Evolutionary conservation across 139 green algal genomes (phyloP).

Genomic region (Volvox africanus): DNA sequence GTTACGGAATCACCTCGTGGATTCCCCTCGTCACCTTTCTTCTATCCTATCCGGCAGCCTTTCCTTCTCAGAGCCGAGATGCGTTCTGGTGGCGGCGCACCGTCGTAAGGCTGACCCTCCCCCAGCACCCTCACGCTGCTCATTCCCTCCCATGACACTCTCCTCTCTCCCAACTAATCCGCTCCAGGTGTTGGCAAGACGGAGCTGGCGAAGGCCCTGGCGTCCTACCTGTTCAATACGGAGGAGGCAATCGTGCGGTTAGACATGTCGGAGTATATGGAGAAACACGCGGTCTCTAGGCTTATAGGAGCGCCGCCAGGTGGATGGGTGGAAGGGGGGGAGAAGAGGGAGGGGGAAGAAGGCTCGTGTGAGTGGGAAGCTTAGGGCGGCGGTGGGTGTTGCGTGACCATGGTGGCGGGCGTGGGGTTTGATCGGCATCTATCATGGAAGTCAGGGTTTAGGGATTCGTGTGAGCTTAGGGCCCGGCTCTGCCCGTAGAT

Average conservation of each 20-base stretch:
- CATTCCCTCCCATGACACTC: too few relatives aligned
- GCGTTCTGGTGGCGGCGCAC: too few relatives aligned
- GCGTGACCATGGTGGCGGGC: not conserved
- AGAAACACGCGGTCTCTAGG: slow-evolving; percentile 91
- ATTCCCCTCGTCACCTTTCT: too few relatives aligned
- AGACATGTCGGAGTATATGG: slow-evolving; percentile 91
- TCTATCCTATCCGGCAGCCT: too few relatives aligned
- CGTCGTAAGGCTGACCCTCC: too few relatives aligned
- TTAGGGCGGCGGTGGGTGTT: not conserved
- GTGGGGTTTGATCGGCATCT: too few relatives aligned
- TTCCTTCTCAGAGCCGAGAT: too few relatives aligned
- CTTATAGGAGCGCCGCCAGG: slow-evolving; percentile 94
- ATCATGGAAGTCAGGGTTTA: too few relatives aligned
- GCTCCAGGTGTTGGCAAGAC: slow-evolving; percentile 95
- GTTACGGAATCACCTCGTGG: too few relatives aligned
- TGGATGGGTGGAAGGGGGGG: not conserved
- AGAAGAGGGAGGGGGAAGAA: not conserved
- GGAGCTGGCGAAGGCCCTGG: slow-evolving; percentile 95
- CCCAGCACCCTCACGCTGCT: too few relatives aligned
- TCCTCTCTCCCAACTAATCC: not conserved
- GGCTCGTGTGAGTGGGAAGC: not conserved
- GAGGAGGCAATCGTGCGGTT: slow-evolving; percentile 83
- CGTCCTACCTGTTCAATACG: slow-evolving; percentile 90
- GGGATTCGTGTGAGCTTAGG: not conserved
- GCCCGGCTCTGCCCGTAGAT: too few relatives aligned